Evolutionary conservation across 2,329 filamentous ascomycete species (phyloP).

Genomic region (Dothistroma pini): DNA sequence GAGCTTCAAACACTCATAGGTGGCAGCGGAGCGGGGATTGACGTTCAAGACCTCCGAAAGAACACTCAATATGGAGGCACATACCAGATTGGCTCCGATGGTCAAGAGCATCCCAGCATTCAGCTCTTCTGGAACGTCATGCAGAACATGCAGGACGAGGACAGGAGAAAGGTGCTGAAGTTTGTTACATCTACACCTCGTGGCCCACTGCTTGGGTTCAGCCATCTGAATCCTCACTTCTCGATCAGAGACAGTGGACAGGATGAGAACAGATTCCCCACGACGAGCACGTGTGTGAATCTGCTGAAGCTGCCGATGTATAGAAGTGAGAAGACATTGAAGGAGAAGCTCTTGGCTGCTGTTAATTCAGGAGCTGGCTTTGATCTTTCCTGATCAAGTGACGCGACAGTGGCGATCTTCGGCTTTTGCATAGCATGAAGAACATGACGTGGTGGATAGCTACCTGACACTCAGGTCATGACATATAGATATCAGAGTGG

Average conservation of each 20-base stretch:
- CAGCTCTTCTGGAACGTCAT: conserved; percentile 90
- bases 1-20: conserved; percentile 92
- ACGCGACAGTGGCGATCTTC: too few species aligned
- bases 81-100: conserved; percentile 86
- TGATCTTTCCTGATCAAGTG: conserved; percentile 62
- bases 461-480: too few species aligned
- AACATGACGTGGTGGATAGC: too few species aligned
- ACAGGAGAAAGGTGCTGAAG: conserved; percentile 82
- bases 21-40: conserved; percentile 74
- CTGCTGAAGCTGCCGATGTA: conserved; percentile 89
- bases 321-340: conserved; percentile 59
- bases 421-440: too few species aligned
- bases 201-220: conserved; percentile 84
- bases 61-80: conserved; percentile 87
- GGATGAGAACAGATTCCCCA: conserved; percentile 77
- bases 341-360: conserved; percentile 82
- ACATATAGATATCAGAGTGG: too few species aligned
- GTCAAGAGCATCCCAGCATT: conserved; percentile 78
- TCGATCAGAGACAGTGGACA: conserved; percentile 80
- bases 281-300: conserved; percentile 95
- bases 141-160: conserved; percentile 67
- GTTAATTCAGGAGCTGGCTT: conserved; percentile 89
- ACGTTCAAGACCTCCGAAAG: conserved; percentile 76
- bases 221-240: conserved; percentile 78
- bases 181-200: conserved; percentile 93